Conservation (phyloP, 2,329 filamentous ascomycete species). For the Dothistroma septosporum region DNA sequence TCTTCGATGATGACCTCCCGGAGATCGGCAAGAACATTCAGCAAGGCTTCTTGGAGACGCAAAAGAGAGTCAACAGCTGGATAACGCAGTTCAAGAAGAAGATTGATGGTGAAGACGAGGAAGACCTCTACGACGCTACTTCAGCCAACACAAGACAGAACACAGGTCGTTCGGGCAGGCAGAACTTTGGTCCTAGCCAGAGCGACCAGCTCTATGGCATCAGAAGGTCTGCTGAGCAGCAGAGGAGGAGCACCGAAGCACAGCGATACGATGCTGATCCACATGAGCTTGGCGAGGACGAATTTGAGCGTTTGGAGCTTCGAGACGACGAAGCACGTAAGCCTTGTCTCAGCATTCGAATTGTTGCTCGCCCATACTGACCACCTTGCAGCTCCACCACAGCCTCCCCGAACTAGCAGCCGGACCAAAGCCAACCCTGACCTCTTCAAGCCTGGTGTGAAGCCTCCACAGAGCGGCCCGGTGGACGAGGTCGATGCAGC, state of each 20-base stretch:
- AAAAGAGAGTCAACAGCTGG: conserved; percentile 89
- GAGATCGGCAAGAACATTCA: conserved; percentile 88
- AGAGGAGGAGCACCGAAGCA: conserved; percentile 72
- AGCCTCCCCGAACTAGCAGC: conserved; percentile 49
- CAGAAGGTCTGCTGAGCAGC: conserved; percentile 30
- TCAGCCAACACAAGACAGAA: conserved; percentile 25
- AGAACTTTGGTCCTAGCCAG: conserved; percentile 37
- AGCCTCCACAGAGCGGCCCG: conserved; percentile 54
- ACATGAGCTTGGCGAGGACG: conserved; percentile 78
- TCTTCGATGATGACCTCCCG: conserved; percentile 92
- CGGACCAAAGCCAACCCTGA: conserved; percentile 71
- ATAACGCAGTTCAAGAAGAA: conserved; percentile 88
- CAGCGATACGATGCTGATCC: conserved; percentile 94
- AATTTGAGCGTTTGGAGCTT: conserved; percentile 64
- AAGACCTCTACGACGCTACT: conserved; percentile 50
- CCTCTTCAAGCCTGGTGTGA: conserved; percentile 68
- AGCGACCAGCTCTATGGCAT: conserved; percentile 40
- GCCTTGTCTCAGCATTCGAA: conserved; percentile 32
- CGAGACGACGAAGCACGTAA: conserved; percentile 53
- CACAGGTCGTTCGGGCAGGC: conserved; percentile 29
- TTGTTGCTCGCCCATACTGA: conserved; percentile 21
- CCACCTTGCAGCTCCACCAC: conserved; percentile 46
- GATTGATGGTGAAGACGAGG: conserved; percentile 79
- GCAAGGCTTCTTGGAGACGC: conserved; percentile 92
- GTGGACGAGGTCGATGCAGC: conserved; percentile 75